phyloP scores from a whole-genome alignment of 305 asterid genomes.

The Solanum hybrid region DNA sequence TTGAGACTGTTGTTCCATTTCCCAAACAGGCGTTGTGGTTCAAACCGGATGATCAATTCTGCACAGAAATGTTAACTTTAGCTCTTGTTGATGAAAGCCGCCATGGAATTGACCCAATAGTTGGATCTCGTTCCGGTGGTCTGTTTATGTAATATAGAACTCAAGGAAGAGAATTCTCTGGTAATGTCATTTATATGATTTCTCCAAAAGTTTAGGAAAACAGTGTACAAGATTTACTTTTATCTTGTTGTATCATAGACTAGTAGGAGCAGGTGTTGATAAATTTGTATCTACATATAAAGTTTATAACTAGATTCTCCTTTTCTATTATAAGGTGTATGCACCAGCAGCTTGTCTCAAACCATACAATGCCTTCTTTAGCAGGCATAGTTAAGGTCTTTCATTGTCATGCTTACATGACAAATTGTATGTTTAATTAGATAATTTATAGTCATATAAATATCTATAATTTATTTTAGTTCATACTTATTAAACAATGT shows the following conservation, averaged over 20 bases:
- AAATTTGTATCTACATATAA: neutral
- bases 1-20: neutral
- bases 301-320: neutral
- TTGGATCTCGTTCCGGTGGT: conserved; percentile 11
- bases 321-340: neutral
- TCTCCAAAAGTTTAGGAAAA: neutral
- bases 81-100: conserved; percentile 80
- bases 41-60: conserved; percentile 74
- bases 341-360: neutral
- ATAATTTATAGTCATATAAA: neutral
- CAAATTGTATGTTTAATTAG: neutral
- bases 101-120: conserved; percentile 17
- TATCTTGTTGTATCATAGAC: neutral
- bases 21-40: conserved; percentile 72
- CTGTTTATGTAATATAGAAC: conserved; percentile 7
- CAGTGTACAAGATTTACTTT: neutral
- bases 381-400: neutral
- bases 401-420: neutral
- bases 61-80: conserved; percentile 82
- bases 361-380: neutral
- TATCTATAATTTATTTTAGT: neutral
- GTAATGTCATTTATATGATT: conserved; percentile 2
- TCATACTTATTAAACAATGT: neutral
- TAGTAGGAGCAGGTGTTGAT: neutral
- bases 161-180: neutral